Evolutionary conservation across 805 yeast genomes (phyloP), one percentile per base, ranked within the genome.

Genomic region (Pichia insulana): DNA sequence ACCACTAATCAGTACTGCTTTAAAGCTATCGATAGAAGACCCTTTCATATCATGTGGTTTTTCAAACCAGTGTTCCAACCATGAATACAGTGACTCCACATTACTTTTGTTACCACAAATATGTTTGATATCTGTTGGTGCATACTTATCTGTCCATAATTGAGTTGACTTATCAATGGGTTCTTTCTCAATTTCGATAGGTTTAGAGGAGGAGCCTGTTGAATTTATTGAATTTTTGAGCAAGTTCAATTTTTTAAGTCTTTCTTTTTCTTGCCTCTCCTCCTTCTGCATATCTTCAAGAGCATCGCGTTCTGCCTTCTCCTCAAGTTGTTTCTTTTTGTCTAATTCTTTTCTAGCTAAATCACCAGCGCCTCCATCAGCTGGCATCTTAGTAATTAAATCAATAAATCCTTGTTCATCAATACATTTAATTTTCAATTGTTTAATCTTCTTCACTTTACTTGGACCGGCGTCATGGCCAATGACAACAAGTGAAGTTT

Each of bases 391-490:
- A 18, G 68, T 54, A 36, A 92, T 69, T 49, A 92, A 67, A 49
- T 79, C 77, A 33, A 84, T 62, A 52, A 92, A 88, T 0, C 97
- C 97, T 10, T 75, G 84, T 61, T 92, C 95, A 54, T 77, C 80
- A 46, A 90, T 81, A 33, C 94, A 87, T 61, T 89, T 89, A 42
- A 86, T 76, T 7, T 75, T 72, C 49, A 80, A 67, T 40, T 77
- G 74, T 53, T 76, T 80, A 50, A 94, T 90, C 55, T 80, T 85
- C 53, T 76, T 76, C 34, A 92, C 77, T 61, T 92, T 92, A n/a
- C 87, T 78, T 2, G 97, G 97, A 0, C 98, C 98, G 2, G 98
- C 97, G 51, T 92, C 97, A 40, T 74, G 87, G 7, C 98, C 98
- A 26, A 92, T 69, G 1, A 92, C 97, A 2, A 90, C 95, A 36